Base-by-base conservation (phyloP, 345 rosid species). In the Eucalyptus dawsonii region DNA sequence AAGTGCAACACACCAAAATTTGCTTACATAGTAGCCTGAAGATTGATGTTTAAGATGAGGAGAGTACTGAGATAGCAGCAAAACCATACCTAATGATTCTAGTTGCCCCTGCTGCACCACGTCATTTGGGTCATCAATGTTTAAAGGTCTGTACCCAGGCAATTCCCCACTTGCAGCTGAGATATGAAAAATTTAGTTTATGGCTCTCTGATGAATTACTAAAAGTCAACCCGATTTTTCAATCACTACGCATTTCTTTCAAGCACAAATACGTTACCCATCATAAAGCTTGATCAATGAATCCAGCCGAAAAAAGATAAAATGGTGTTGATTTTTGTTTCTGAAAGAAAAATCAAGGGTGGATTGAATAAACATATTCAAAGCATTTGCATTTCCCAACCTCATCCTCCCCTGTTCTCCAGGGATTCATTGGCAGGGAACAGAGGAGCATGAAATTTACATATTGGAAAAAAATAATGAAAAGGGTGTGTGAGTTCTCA, bases 41-140 rank as follows among this genome's bases (percentile, higher is more conserved):
- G 47, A 76, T 40, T 76, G 85, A 76, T 21, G 47, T 76, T 44
- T 14, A 87, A 87, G 65, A 50, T 51, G 47, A 50, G 42, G 58
- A 21, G n/a, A 87, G 29, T 54, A 21, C 65, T 34, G 44, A 60
- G 67, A 87, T 50, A 88, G 50, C 34, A 53, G 50, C 17, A 44
- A 80, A 67, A 89, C 6, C 90, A 60, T 93, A 96, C 99, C 98
- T 91, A 92, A 90, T 67, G 95, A 92, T 69, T 92, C 91, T 27
- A 91, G 72, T 88, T 95, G 94, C 86, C 87, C 88, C 89, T 91
- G 92, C 67, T 88, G 94, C 86, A 96, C 87, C 86, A 94, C 92
- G 88, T 91, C 91, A 83, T 89, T 89, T 14, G 94, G 92, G 86
- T 91, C 93, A 72, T 92, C 95, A 89, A 93, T 95, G 88, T n/a